Conservation (phyloP, 169 alveolate species). For the Sarcocystis neurona region DNA sequence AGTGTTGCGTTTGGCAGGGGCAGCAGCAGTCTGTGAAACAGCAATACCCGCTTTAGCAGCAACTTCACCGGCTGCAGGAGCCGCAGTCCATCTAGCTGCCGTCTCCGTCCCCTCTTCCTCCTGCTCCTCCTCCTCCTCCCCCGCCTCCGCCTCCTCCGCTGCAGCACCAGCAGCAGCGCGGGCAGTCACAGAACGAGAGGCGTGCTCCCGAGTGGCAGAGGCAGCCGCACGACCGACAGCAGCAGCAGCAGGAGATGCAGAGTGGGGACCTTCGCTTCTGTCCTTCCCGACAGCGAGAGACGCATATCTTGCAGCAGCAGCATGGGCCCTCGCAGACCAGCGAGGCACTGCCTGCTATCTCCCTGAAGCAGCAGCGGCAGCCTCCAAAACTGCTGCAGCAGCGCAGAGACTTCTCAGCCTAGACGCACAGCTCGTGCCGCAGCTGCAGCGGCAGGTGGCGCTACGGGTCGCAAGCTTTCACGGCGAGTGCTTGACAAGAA, state of each 20-base stretch:
- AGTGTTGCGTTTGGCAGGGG: no score
- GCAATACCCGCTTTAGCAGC: no score
- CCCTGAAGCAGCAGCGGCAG: no score
- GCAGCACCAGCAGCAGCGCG: not conserved
- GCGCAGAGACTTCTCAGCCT: not conserved
- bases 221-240: no score
- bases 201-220: no score
- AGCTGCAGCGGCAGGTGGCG: conserved; percentile 19
- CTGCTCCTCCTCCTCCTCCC: not conserved
- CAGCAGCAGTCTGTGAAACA: no score
- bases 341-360: no score
- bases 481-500: conserved; percentile 28
- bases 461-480: not conserved
- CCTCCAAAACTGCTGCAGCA: not conserved
- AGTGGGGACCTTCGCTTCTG: no score
- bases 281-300: no score
- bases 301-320: no score
- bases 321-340: no score
- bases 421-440: not conserved
- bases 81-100: not conserved
- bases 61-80: not conserved
- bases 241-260: no score
- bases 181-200: not conserved
- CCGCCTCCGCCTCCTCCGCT: not conserved
- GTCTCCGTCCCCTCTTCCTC: not conserved